Evolutionary conservation across 2,329 filamentous ascomycete species (phyloP).

Genomic region (Aspergillus sclerotialis): DNA sequence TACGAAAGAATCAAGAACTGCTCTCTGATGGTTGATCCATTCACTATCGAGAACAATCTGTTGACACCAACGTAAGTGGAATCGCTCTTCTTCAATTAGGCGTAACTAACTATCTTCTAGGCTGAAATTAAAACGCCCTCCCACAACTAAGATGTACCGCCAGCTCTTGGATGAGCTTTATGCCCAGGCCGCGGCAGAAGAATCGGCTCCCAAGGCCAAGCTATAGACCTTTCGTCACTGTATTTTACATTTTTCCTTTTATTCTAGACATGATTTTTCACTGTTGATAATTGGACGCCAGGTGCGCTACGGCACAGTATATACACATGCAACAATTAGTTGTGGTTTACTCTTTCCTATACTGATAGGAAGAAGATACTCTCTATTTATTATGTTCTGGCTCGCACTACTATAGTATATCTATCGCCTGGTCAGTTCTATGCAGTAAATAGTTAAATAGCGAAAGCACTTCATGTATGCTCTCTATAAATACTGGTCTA

Average conservation of each 20-base stretch:
- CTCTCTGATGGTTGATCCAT: conserved; percentile 75
- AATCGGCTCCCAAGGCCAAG: conserved; percentile 33
- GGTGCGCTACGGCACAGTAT: too few relatives aligned
- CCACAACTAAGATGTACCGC: conserved; percentile 57
- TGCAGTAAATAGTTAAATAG: too few relatives aligned
- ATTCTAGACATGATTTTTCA: too few relatives aligned
- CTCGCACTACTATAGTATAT: too few relatives aligned
- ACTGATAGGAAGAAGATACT: too few relatives aligned
- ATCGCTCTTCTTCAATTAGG: conserved; percentile 26
- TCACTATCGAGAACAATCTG: conserved; percentile 86
- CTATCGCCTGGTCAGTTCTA: too few relatives aligned
- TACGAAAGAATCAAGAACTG: conserved; percentile 77
- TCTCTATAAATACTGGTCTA: too few relatives aligned
- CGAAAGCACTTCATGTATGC: too few relatives aligned
- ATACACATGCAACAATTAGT: too few relatives aligned
- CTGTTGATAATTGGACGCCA: too few relatives aligned
- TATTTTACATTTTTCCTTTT: conserved; percentile 2
- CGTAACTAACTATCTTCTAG: conserved; percentile 34
- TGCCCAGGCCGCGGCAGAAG: conserved; percentile 42
- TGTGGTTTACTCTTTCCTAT: too few relatives aligned
- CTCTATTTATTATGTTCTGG: too few relatives aligned
- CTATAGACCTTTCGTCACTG: conserved; percentile 19
- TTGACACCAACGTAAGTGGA: conserved; percentile 44
- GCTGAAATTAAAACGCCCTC: conserved; percentile 65
- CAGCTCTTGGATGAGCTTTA: conserved; percentile 55